Conservation (phyloP, 345 rosid species). For the Eucalyptus curtisii region DNA sequence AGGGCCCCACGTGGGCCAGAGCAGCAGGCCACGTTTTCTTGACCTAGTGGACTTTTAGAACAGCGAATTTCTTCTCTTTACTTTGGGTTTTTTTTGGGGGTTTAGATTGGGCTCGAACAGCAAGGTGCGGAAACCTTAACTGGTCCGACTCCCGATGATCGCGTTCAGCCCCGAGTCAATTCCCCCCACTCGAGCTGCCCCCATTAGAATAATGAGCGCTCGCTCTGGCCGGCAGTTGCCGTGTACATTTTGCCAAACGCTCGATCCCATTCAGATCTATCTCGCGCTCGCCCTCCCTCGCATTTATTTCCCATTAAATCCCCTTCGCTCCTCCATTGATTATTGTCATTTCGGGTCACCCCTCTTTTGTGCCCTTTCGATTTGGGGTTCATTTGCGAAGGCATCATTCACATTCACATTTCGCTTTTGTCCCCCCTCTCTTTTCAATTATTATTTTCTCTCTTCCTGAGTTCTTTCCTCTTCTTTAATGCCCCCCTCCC, state of each 20-base stretch:
- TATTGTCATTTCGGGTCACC: not conserved
- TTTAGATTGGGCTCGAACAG: not conserved
- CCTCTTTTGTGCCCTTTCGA: not conserved
- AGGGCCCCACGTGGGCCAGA: not conserved
- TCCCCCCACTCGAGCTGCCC: not conserved
- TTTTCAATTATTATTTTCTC: not conserved
- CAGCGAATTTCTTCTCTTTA: not conserved
- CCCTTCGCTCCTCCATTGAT: not conserved
- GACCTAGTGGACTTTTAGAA: not conserved
- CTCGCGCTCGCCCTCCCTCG: not conserved
- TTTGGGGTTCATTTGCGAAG: not conserved
- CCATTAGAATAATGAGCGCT: not conserved
- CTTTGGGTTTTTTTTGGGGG: not conserved
- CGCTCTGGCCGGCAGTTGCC: not conserved
- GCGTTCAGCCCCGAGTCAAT: not conserved
- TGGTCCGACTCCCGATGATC: not conserved
- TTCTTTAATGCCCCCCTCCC: not conserved
- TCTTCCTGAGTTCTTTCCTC: not conserved
- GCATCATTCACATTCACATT: not conserved
- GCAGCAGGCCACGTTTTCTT: not conserved
- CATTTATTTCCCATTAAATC: not conserved
- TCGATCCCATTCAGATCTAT: not conserved
- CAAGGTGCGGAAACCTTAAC: not conserved
- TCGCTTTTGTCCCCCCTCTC: not conserved
- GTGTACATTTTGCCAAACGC: not conserved